Evolutionary conservation across 306 rosid species (phyloP).

Genomic region (Vigna mungo): DNA sequence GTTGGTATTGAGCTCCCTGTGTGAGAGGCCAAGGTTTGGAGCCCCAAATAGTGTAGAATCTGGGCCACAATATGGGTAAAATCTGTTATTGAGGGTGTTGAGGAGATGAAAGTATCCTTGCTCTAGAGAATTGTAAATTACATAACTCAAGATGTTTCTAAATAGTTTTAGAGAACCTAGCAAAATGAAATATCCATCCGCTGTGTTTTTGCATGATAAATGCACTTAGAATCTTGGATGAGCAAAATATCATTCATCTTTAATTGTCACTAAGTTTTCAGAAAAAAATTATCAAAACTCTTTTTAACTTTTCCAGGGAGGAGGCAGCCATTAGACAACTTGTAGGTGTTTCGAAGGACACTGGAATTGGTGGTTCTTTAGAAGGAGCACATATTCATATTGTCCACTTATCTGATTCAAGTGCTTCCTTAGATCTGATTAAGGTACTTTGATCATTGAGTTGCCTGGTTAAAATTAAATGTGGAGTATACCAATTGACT

Average conservation of each 20-base stretch:
- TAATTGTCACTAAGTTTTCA: slow-evolving; percentile 20
- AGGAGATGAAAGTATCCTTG: not conserved
- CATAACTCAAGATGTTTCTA: slow-evolving; percentile 10
- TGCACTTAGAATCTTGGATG: slow-evolving; percentile 24
- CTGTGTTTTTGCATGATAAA: slow-evolving; percentile 11
- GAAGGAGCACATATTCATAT: slow-evolving; percentile 97
- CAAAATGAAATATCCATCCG: slow-evolving; percentile 6
- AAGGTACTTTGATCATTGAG: slow-evolving; percentile 55
- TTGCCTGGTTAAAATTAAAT: not conserved
- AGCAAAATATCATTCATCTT: slow-evolving; percentile 16
- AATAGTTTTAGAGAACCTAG: slow-evolving; percentile 29
- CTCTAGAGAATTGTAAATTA: slow-evolving; percentile 15
- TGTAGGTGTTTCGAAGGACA: slow-evolving; percentile 74
- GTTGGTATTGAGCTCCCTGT: slow-evolving; percentile 3
- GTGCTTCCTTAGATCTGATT: slow-evolving; percentile 78
- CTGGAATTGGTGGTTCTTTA: slow-evolving; percentile 71
- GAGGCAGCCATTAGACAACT: slow-evolving; percentile 85
- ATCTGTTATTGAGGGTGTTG: not conserved
- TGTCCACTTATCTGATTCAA: slow-evolving; percentile 93
- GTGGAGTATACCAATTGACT: not conserved
- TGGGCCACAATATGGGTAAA: not conserved
- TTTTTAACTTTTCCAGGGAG: slow-evolving; percentile 68
- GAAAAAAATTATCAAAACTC: not conserved
- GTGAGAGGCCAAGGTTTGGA: not conserved
- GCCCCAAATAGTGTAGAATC: not conserved